Base-by-base conservation (phyloP, 176 grass and related monocot species). In the Rhipidocladum racemiflorum region DNA sequence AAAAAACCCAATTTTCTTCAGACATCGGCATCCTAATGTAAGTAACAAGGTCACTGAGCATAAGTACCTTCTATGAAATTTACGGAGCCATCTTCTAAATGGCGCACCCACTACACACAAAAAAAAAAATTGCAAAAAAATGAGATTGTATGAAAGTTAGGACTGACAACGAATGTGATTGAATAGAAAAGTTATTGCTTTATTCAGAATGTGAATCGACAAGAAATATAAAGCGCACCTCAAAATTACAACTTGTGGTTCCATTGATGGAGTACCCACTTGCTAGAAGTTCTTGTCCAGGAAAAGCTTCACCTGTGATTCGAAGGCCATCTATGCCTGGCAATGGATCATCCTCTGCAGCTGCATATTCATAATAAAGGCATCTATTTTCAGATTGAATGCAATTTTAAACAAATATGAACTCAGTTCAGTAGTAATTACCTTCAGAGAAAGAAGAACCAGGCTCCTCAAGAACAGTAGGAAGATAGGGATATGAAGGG, bases 191-290 rank as follows among this genome's bases (percentile, higher is more conserved):
- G 9, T 64, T 55, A 29, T 53, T 80, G 7, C 20, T 42, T 45
- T 75, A 66, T 75, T 63, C 16, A 68, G 54, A 65, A 6, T 12
- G 4, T 44, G 44, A 54, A 84, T 30, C 42, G 24, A 66, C 24
- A 42, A 76, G 30, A 55, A 21, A 4, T 39, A 76, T 63, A 42
- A 74, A 69, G 34, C 18, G 8, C 81, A 93, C 96, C 93, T 93
- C 92, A 60, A 98, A 99, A 87, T 95, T 95, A 89, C 92, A 99
- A 77, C 92, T 99, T 40, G 96, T 99, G 23, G 96, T 95, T 56
- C 96, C 96, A 35, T 95, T 82, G 57, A 91, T 99, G 56, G 90
- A 95, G 81, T 85, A 95, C n/a, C 96, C 96, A 88, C 92, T 95
- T 86, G 90, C 96, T 87, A 90, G 87, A 93, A 99, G 87, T 75